phyloP scores from a whole-genome alignment of 2,329 filamentous ascomycete genomes.

The Aspergillus transmontanensis region DNA sequence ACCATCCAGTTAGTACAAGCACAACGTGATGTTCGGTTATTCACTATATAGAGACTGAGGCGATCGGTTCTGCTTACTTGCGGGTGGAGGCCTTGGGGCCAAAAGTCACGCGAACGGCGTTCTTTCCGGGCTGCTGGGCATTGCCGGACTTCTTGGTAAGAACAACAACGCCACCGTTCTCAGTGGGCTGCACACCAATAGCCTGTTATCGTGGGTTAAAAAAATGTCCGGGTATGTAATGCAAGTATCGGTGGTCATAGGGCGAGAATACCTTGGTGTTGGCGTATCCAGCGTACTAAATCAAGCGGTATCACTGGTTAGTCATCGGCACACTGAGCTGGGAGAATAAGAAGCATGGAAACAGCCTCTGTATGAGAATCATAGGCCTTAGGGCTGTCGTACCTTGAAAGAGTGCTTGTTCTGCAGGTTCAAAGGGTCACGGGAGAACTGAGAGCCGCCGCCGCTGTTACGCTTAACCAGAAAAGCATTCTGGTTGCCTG shows the following conservation, averaged over 20 bases:
- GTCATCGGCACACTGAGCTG: constrained; percentile 17
- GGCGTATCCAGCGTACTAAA: constrained; percentile 84
- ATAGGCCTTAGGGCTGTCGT: constrained; percentile 10
- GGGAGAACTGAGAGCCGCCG: constrained; percentile 87
- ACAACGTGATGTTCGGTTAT: neutral
- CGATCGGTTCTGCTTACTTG: constrained; percentile 62
- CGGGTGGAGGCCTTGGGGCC: constrained; percentile 72
- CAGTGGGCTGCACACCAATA: constrained; percentile 72
- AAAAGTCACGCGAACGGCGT: constrained; percentile 68
- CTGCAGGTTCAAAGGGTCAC: constrained; percentile 88
- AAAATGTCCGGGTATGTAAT: neutral
- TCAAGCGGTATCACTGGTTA: constrained; percentile 16
- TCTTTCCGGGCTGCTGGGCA: constrained; percentile 71
- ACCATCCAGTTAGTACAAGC: constrained; percentile 19
- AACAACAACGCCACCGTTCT: constrained; percentile 79
- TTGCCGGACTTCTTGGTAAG: constrained; percentile 80
- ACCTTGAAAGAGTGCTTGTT: constrained; percentile 95
- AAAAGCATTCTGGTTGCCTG: constrained; percentile 86
- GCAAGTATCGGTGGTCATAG: neutral
- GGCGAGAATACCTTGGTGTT: constrained; percentile 76
- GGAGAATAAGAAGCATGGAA: neutral
- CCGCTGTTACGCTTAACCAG: constrained; percentile 83
- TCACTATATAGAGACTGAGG: neutral
- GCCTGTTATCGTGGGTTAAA: constrained; percentile 59
- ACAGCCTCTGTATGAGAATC: constrained; percentile 13